These are phyloP conservation scores for Eimeria maxima DNA, from an alignment of 169 alveolate genomes.

Conservation along the genomic window DNA sequence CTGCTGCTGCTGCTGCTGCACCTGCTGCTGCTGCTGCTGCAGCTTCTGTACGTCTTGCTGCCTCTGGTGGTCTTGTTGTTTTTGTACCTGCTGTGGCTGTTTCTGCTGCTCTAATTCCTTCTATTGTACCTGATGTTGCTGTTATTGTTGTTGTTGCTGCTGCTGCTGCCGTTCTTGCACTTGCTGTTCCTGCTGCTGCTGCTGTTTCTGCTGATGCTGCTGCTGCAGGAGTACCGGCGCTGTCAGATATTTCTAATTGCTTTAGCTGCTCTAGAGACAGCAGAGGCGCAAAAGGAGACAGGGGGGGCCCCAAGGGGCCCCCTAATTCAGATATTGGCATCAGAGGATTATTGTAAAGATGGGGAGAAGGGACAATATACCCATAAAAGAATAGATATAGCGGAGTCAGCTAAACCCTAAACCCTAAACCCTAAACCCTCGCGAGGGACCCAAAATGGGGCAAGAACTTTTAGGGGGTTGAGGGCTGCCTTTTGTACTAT, in stretches of 20 bases:
- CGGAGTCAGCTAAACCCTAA: constrained; percentile 43
- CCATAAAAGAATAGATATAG: constrained; percentile 83
- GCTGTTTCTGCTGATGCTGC: background rate
- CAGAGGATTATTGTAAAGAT: constrained; percentile 70
- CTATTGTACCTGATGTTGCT: too few species aligned
- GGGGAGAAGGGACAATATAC: constrained; percentile 83
- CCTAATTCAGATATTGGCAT: constrained; percentile 79
- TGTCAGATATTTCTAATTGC: constrained; percentile 86
- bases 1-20: background rate
- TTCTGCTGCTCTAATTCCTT: background rate
- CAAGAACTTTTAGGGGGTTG: constrained; percentile 7
- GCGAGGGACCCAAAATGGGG: too few species aligned
- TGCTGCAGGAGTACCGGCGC: constrained; percentile 82
- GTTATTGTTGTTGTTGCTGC: background rate
- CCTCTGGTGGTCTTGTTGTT: too few species aligned
- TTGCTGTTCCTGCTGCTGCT: too few species aligned
- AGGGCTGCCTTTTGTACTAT: too few species aligned
- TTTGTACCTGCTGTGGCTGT: background rate
- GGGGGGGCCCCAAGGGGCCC: constrained; percentile 45
- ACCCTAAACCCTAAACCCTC: background rate
- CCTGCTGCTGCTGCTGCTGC: too few species aligned
- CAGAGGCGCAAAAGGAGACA: constrained; percentile 45
- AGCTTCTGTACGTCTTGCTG: too few species aligned
- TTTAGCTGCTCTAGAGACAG: constrained; percentile 84
- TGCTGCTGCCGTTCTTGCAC: too few species aligned